These are phyloP conservation scores for Glomus cerebriforme DNA, from an alignment of 192 early-diverging fungal genomes.

Conservation along the genomic window DNA sequence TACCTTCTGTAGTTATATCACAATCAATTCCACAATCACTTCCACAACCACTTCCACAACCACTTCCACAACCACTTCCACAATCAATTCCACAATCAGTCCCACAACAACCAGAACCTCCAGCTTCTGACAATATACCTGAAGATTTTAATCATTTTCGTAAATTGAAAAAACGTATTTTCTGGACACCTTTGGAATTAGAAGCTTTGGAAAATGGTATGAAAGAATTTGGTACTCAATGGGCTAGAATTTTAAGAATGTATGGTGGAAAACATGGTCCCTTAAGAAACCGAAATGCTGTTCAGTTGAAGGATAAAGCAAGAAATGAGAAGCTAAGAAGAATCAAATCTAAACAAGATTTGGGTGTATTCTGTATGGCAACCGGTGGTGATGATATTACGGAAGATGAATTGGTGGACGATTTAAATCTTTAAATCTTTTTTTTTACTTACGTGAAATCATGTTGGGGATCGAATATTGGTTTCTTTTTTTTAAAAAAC, in stretches of 20 bases:
- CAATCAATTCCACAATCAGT: neutral
- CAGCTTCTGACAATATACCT: neutral
- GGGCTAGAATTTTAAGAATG: neutral
- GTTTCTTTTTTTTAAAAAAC: neutral
- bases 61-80: neutral
- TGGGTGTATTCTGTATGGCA: neutral
- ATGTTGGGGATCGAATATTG: neutral
- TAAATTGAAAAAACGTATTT: neutral
- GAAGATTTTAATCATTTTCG: neutral
- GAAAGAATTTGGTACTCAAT: constrained; percentile 2
- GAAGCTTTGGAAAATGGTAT: neutral
- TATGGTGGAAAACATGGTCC: neutral
- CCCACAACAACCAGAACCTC: neutral
- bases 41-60: neutral
- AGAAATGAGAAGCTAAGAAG: neutral
- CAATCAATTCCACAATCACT: neutral
- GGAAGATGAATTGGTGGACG: neutral
- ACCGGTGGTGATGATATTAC: neutral
- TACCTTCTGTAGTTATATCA: neutral
- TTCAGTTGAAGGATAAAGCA: neutral
- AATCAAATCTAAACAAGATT: neutral
- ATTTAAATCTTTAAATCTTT: neutral
- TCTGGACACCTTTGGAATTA: neutral
- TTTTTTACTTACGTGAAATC: too few species aligned
- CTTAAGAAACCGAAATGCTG: neutral